Conservation (phyloP, 352 stramenopile genomes). For the Globisporangium apiculatum region DNA sequence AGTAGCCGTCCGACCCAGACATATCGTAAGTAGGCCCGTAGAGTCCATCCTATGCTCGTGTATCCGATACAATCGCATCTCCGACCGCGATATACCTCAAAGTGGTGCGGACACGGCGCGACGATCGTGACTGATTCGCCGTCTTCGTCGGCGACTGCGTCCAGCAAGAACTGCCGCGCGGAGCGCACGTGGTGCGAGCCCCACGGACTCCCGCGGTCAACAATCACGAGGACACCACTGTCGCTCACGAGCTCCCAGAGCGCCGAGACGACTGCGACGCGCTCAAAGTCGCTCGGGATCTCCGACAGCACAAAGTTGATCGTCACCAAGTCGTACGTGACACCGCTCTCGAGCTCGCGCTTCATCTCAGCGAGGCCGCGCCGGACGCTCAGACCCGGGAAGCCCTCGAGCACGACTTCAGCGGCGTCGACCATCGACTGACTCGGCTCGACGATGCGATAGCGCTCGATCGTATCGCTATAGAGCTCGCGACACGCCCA, state of each 20-base stretch:
- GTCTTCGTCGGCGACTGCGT: constrained; percentile 44
- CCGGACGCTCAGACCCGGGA: constrained; percentile 66
- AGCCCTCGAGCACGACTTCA: constrained; percentile 61
- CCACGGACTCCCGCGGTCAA: constrained; percentile 77
- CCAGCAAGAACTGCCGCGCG: constrained; percentile 79
- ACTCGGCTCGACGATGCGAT: constrained; percentile 74
- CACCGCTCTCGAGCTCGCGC: constrained; percentile 56
- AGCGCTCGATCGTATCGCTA: constrained; percentile 46
- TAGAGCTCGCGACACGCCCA: constrained; percentile 77
- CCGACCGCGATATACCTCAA: constrained; percentile 28
- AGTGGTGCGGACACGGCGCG: constrained; percentile 69
- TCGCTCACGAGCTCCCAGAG: constrained; percentile 79
- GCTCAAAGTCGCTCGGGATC: constrained; percentile 80
- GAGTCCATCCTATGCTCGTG: not conserved
- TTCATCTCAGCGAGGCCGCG: constrained; percentile 69
- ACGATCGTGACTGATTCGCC: constrained; percentile 35
- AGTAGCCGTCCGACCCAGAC: not conserved
- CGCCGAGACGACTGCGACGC: constrained; percentile 64
- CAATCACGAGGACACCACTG: constrained; percentile 60
- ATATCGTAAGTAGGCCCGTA: too few species aligned
- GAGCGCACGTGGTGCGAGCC: constrained; percentile 79
- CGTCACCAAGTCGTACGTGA: constrained; percentile 75
- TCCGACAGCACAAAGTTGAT: constrained; percentile 74
- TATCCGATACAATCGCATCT: not conserved
- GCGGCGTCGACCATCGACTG: constrained; percentile 84